Percentiles rank a stretch among this genome's conserved stretches.
Conservation (phyloP, 2,329 filamentous ascomycete genomes). For the Drechslerella stenobrocha region DNA sequence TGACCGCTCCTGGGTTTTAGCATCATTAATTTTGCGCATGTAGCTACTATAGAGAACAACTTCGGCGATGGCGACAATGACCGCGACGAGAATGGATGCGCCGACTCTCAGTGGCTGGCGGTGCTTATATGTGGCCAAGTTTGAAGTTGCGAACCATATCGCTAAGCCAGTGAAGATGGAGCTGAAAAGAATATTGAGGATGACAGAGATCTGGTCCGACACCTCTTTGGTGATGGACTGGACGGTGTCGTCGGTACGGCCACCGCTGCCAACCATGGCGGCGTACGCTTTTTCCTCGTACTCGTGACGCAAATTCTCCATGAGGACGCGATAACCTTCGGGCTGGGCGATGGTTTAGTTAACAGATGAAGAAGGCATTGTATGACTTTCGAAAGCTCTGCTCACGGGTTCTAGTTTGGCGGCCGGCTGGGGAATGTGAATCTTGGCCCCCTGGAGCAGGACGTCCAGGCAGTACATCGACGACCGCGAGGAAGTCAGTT, state of each 20-base stretch:
- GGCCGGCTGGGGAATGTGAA: constrained; percentile 10
- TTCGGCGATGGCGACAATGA: constrained; percentile 36
- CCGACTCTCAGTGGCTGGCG: constrained; percentile 23
- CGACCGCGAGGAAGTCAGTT: neutral
- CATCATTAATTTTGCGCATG: constrained; percentile 34
- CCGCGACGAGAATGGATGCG: constrained; percentile 25
- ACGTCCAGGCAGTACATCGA: constrained; percentile 13
- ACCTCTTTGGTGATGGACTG: constrained; percentile 33
- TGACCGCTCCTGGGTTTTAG: constrained; percentile 17
- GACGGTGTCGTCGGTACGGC: constrained; percentile 1
- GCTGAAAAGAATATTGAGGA: constrained; percentile 38
- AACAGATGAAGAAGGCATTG: no score
- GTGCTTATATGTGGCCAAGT: constrained; percentile 27
- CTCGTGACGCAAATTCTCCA: constrained; percentile 25
- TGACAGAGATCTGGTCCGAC: constrained; percentile 39
- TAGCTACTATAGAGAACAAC: constrained; percentile 35
- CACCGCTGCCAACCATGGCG: constrained; percentile 18
- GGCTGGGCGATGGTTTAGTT: no score
- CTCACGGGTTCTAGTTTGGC: constrained; percentile 26
- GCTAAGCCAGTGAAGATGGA: constrained; percentile 36
- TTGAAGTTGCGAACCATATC: constrained; percentile 40
- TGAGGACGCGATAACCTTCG: constrained; percentile 20
- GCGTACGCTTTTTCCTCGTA: constrained; percentile 34
- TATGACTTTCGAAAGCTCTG: no score
- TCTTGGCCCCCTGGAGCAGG: constrained; percentile 21